These are phyloP conservation scores for Phytophthora idaei DNA, from an alignment of 352 stramenopile species.

Conservation along the genomic window DNA sequence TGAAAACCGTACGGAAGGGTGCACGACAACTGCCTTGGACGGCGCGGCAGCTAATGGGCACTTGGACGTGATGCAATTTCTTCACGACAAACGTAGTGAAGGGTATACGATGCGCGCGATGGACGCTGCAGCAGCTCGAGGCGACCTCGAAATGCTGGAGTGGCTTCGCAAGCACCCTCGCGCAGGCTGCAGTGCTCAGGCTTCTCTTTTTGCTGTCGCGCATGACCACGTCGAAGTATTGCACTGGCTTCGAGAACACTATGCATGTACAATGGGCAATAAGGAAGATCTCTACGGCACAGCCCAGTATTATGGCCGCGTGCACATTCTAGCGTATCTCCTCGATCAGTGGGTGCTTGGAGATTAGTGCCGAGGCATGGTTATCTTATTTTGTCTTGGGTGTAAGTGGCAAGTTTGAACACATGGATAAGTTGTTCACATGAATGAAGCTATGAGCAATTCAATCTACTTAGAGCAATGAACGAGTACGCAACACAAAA, in stretches of 20 bases:
- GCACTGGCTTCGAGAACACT: slow-evolving; percentile 31
- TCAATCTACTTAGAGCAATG: slow-evolving; percentile 13
- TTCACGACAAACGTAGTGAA: slow-evolving; percentile 26
- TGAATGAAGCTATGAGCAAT: slow-evolving; percentile 7
- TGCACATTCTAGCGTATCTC: slow-evolving; percentile 27
- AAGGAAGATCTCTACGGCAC: slow-evolving; percentile 14
- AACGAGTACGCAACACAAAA: neutral
- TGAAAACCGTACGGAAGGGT: slow-evolving; percentile 29
- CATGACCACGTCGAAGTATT: slow-evolving; percentile 34
- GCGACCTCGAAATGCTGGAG: slow-evolving; percentile 27
- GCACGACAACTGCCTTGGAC: slow-evolving; percentile 24
- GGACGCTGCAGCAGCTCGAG: slow-evolving; percentile 16
- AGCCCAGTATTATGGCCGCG: slow-evolving; percentile 27
- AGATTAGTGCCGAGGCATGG: neutral
- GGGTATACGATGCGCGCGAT: slow-evolving; percentile 21
- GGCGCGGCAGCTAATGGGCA: slow-evolving; percentile 28
- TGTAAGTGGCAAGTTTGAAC: neutral
- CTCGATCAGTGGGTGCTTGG: slow-evolving; percentile 13
- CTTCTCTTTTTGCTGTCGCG: slow-evolving; percentile 27
- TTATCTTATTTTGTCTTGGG: slow-evolving; percentile 10
- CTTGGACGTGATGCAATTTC: slow-evolving; percentile 31
- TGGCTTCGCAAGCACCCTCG: slow-evolving; percentile 21
- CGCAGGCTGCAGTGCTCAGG: slow-evolving; percentile 16
- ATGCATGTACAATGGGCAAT: slow-evolving; percentile 6
- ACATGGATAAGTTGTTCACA: slow-evolving; percentile 1